Evolutionary conservation across 306 rosid species (phyloP), one percentile per base, ranked within the genome.

Genomic region (Coriaria nepalensis): DNA sequence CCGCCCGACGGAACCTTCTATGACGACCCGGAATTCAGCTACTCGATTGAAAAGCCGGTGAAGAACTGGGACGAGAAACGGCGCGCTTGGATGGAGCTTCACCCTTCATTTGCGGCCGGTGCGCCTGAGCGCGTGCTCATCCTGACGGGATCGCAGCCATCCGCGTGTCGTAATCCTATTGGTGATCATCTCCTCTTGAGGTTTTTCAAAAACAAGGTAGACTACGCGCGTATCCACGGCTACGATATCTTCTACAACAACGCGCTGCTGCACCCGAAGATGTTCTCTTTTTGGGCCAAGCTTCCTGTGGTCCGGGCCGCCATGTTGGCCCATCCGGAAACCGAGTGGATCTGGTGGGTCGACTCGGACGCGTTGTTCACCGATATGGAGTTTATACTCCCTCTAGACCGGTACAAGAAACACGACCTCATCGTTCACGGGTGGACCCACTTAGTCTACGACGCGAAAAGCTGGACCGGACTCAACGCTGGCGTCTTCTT

Each of bases 261-360:
- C 50, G 90, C 77, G 0, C 33, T 81, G n/a, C 57, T 84, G 3
- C 74, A 90, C 37, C 90, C 79, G 0, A 45, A 70, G 9, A 90
- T 90, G 97, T 59, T 47, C 47, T 40, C 60, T 0, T 81, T 74
- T 45, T 90, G 98, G 95, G 93, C 87, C 14, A 90, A 90, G 43
- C 81, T 85, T 0, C 87, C 92, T 0, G 82, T 81, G 50, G 70
- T 84, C 12, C 70, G 75, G 56, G 81, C 95, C 4, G 81, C 87
- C 4, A 85, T 85, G 94, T 10, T 85, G 70, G 87, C 95, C 61
- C 98, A 84, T n/a, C 92, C 94, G 5, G 95, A 79, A 43, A 87
- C 71, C 40, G 95, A 90, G 72, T 90, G 95, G 95, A 81, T 90
- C 74, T 90, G 84, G 87, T 90, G 98, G 98, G 83, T 90, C 4